Conservation (phyloP, 768 basidiomycete genomes). For the Leccinum subtestaceum region DNA sequence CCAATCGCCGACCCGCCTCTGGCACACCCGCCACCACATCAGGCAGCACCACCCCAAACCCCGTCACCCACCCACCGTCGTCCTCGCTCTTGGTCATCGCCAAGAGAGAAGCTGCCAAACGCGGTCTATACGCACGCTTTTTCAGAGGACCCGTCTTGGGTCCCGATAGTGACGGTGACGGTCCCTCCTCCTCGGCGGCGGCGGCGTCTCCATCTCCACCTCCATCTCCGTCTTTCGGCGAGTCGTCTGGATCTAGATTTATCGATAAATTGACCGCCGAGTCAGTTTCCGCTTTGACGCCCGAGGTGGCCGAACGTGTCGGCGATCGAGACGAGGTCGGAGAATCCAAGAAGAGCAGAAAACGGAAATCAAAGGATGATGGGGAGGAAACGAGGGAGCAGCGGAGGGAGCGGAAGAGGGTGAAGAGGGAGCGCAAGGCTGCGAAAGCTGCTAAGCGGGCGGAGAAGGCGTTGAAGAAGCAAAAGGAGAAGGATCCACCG, state of each 20-base stretch:
- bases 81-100: slow-evolving; percentile 56
- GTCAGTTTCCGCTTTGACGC: neutral
- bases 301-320: neutral
- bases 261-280: neutral
- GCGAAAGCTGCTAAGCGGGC: slow-evolving; percentile 16
- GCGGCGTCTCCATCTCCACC: neutral
- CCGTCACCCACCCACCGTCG: slow-evolving; percentile 19
- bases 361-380: slow-evolving; percentile 7
- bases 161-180: slow-evolving; percentile 34
- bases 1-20: slow-evolving; percentile 58
- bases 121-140: slow-evolving; percentile 75
- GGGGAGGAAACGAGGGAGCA: slow-evolving; percentile 18
- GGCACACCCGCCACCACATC: slow-evolving; percentile 50
- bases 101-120: slow-evolving; percentile 75
- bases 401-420: slow-evolving; percentile 22
- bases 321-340: neutral
- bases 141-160: slow-evolving; percentile 73
- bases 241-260: neutral
- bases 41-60: slow-evolving; percentile 41
- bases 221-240: neutral
- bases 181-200: too few relatives aligned
- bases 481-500: neutral
- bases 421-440: slow-evolving; percentile 23
- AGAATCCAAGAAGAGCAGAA: slow-evolving; percentile 4
- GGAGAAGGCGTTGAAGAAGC: slow-evolving; percentile 1